Conservation (phyloP, 2,329 filamentous ascomycete species). For the Beauveria sp. region DNA sequence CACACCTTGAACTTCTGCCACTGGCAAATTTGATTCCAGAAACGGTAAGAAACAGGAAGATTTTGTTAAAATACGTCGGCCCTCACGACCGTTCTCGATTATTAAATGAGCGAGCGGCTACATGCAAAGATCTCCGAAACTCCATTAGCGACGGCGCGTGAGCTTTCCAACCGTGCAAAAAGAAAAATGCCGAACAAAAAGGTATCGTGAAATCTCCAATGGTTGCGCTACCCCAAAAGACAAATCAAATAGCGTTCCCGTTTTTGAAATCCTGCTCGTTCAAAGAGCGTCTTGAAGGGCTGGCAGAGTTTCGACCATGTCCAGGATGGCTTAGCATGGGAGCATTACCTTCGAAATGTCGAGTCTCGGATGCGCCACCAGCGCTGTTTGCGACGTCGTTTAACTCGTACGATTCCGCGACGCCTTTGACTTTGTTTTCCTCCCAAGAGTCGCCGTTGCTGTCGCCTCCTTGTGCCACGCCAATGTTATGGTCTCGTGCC, state of each 20-base stretch:
- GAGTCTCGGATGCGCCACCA: constrained; percentile 13
- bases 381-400: constrained; percentile 34
- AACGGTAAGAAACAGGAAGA: no score
- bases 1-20: neutral
- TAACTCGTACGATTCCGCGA: constrained; percentile 41
- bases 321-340: constrained; percentile 41
- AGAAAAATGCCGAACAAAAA: neutral
- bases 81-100: neutral
- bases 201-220: neutral
- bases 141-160: neutral
- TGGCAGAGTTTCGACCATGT: constrained; percentile 30
- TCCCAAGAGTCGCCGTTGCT: constrained; percentile 13
- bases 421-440: constrained; percentile 35
- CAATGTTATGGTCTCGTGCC: constrained; percentile 29
- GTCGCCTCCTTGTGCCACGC: constrained; percentile 34
- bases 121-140: neutral
- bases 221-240: neutral
- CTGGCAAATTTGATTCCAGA: no score
- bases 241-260: neutral
- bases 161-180: neutral
- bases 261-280: constrained; percentile 11
- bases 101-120: neutral
- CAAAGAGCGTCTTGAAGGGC: constrained; percentile 17
- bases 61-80: no score
- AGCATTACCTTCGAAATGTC: constrained; percentile 18